phyloP scores from a whole-genome alignment of 2,329 filamentous ascomycete genomes.

The Colletotrichum spinosum region DNA sequence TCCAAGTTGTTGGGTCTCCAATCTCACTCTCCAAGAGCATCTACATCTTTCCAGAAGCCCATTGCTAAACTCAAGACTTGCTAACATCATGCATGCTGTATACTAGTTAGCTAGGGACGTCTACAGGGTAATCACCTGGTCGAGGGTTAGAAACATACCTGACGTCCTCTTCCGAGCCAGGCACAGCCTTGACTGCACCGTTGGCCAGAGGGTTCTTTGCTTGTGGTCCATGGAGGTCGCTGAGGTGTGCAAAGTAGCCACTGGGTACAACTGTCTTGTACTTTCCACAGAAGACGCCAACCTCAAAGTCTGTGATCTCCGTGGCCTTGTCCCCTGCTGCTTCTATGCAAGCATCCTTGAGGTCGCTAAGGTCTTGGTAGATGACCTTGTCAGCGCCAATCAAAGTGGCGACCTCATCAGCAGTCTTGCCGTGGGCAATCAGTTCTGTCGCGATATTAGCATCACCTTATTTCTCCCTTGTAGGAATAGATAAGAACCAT shows the following conservation, averaged over 20 bases:
- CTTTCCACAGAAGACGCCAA: conserved; percentile 90
- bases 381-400: conserved; percentile 67
- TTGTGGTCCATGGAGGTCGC: conserved; percentile 51
- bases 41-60: too few species aligned
- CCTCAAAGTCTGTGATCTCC: conserved; percentile 76
- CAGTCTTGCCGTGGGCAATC: conserved; percentile 54
- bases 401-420: conserved; percentile 54
- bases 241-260: conserved; percentile 85
- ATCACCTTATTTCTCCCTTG: conserved; percentile 3
- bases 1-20: too few species aligned
- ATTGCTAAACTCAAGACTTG: too few species aligned
- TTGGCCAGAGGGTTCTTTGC: too few species aligned
- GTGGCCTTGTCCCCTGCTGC: conserved; percentile 68
- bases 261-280: conserved; percentile 85
- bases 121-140: too few species aligned
- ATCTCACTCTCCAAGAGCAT: too few species aligned
- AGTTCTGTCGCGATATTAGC: conserved; percentile 45
- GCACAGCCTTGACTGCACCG: too few species aligned
- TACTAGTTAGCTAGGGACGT: too few species aligned
- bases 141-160: too few species aligned
- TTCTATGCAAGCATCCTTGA: conserved; percentile 83
- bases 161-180: too few species aligned
- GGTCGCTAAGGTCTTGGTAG: conserved; percentile 72
- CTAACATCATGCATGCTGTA: too few species aligned
- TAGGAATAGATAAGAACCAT: conserved; percentile 3